phyloP scores from a whole-genome alignment of 2,329 filamentous ascomycete genomes.

The Calonectria pteridis region DNA sequence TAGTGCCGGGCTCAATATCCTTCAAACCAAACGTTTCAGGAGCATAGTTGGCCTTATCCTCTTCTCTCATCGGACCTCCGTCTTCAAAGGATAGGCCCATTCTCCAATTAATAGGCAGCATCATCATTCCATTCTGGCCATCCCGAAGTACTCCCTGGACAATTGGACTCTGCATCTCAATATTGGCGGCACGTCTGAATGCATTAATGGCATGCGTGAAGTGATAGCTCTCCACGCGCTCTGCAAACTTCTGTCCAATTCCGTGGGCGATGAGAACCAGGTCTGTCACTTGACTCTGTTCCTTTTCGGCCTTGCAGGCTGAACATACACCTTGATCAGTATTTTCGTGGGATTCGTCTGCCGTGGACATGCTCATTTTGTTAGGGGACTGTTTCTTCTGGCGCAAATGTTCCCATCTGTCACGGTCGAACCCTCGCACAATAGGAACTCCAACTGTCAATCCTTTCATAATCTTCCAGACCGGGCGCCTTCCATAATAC shows the following conservation, averaged over 20 bases:
- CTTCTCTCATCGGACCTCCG: slow-evolving; percentile 70
- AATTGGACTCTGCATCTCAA: slow-evolving; percentile 80
- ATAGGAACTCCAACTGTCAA: slow-evolving; percentile 86
- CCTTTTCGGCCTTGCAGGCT: slow-evolving; percentile 73
- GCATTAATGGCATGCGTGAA: slow-evolving; percentile 97
- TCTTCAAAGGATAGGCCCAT: slow-evolving; percentile 90
- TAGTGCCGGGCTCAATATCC: slow-evolving; percentile 91
- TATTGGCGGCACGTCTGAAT: slow-evolving; percentile 87
- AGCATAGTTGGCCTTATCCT: slow-evolving; percentile 65
- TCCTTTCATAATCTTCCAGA: slow-evolving; percentile 88
- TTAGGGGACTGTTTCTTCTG: slow-evolving; percentile 55
- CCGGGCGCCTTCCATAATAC: slow-evolving; percentile 84
- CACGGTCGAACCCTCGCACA: slow-evolving; percentile 88
- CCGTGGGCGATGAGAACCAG: slow-evolving; percentile 93
- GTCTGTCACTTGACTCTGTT: slow-evolving; percentile 81
- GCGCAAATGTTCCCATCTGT: slow-evolving; percentile 80
- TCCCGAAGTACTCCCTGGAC: slow-evolving; percentile 82
- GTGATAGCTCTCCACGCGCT: slow-evolving; percentile 94
- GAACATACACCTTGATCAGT: slow-evolving; percentile 56
- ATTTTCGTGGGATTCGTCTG: slow-evolving; percentile 47
- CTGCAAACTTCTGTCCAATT: slow-evolving; percentile 95
- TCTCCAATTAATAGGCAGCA: slow-evolving; percentile 94
- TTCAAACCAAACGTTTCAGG: slow-evolving; percentile 75
- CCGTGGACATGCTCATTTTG: slow-evolving; percentile 42
- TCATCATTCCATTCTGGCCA: slow-evolving; percentile 91